Conservation (phyloP, 257 asterid genomes). For the Orobanche coerulescens region DNA sequence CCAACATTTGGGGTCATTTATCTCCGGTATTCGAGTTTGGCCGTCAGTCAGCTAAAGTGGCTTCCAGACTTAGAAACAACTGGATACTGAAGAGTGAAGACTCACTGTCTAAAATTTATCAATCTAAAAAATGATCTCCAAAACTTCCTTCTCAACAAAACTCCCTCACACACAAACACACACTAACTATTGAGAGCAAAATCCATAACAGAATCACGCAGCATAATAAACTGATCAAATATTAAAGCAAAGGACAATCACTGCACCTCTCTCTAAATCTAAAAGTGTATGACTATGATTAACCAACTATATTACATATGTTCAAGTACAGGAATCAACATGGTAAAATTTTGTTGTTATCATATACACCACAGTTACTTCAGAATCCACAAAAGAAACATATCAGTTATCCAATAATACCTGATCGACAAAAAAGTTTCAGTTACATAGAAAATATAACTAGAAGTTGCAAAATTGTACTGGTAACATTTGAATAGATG, state of each 20-base stretch:
- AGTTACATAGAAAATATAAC: too few species aligned
- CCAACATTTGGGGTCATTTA: neutral
- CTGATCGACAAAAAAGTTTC: neutral
- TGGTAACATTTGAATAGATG: slow-evolving; percentile 6
- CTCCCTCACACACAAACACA: slow-evolving; percentile 1
- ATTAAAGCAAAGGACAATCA: neutral
- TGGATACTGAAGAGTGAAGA: too few species aligned
- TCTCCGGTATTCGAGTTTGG: too few species aligned
- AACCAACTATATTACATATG: neutral
- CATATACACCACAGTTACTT: slow-evolving; percentile 16
- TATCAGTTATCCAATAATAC: neutral
- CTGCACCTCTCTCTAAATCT: neutral
- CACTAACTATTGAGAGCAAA: slow-evolving; percentile 4
- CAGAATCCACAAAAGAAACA: slow-evolving; percentile 15
- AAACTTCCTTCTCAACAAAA: neutral
- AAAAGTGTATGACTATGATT: neutral
- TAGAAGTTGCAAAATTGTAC: neutral
- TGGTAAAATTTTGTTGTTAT: slow-evolving; percentile 4
- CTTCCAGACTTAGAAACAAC: neutral
- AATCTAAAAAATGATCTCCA: neutral
- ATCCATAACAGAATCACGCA: neutral
- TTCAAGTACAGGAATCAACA: slow-evolving; percentile 9
- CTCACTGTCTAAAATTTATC: neutral
- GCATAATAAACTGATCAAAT: neutral
- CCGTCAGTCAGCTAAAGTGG: neutral